phyloP scores from a whole-genome alignment of 441 rosid genomes.

The Populus trichocarpa region DNA sequence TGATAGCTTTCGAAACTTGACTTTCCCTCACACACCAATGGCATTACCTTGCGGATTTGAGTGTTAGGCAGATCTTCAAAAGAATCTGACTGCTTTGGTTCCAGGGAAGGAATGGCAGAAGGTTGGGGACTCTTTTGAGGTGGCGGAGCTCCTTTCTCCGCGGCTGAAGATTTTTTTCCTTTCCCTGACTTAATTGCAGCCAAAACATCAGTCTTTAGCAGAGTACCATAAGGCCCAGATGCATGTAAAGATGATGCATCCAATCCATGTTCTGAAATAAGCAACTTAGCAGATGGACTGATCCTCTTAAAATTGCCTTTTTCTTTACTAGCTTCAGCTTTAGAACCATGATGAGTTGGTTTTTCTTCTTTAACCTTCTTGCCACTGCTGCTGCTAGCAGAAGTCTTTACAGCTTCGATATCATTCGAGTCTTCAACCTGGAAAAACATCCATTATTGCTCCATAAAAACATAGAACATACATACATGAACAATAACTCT shows the following conservation, averaged over 20 bases:
- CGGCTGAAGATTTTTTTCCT: conserved; percentile 35
- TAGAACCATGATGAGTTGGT: conserved; percentile 38
- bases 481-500: conserved; percentile 4
- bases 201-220: conserved; percentile 84
- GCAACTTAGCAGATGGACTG: conserved; percentile 87
- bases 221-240: conserved; percentile 79
- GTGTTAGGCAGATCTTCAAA: conserved; percentile 86
- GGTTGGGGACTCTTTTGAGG: conserved; percentile 35
- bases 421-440: conserved; percentile 90
- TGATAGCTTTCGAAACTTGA: neutral
- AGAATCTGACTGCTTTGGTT: conserved; percentile 49
- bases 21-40: neutral
- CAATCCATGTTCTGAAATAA: conserved; percentile 74
- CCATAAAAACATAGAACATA: neutral
- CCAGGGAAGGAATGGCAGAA: conserved; percentile 32
- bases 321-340: conserved; percentile 35
- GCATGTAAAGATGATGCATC: conserved; percentile 75
- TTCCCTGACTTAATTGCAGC: conserved; percentile 78
- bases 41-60: conserved; percentile 94
- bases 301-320: conserved; percentile 61
- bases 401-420: conserved; percentile 65
- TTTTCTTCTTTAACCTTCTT: conserved; percentile 43
- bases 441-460: conserved; percentile 26
- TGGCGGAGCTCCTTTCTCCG: conserved; percentile 41
- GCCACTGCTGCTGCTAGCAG: conserved; percentile 42